Conservation (phyloP, 2,329 filamentous ascomycete species). For the Nannizzia gypsea region DNA sequence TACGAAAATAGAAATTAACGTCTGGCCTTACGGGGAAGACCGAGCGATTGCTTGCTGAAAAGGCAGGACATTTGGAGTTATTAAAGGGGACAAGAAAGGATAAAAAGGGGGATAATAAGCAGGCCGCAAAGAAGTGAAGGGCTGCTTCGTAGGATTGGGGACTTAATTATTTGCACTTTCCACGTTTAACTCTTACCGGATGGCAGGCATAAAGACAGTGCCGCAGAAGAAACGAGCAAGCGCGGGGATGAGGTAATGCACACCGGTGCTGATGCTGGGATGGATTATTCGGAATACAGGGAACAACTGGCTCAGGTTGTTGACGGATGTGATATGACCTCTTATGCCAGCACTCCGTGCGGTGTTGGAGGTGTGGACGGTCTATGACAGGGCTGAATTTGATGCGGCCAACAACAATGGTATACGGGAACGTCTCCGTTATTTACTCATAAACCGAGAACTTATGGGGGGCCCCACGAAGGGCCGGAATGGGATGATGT, state of each 20-base stretch:
- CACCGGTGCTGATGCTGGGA: too few species aligned
- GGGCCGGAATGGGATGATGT: not conserved
- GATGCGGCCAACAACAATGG: too few species aligned
- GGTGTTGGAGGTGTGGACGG: too few species aligned
- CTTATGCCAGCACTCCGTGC: too few species aligned
- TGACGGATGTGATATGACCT: too few species aligned
- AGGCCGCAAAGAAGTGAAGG: slow-evolving; percentile 3
- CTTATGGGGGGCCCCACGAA: not conserved
- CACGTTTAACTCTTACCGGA: not conserved
- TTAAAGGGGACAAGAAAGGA: slow-evolving; percentile 54
- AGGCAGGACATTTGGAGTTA: slow-evolving; percentile 59
- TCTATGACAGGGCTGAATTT: too few species aligned
- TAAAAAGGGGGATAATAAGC: slow-evolving; percentile 23
- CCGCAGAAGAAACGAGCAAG: too few species aligned
- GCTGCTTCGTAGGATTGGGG: not conserved
- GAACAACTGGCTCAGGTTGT: too few species aligned
- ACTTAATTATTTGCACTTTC: not conserved
- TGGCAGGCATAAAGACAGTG: too few species aligned
- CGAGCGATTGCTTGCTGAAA: slow-evolving; percentile 54
- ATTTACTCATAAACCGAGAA: too few species aligned
- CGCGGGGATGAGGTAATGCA: too few species aligned
- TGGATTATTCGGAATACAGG: too few species aligned
- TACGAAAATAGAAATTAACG: slow-evolving; percentile 43
- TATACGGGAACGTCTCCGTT: not conserved
- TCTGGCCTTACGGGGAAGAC: slow-evolving; percentile 52